These are phyloP conservation scores for Rhododendron williamsianum DNA, from an alignment of 148 eudicot genomes.

Conservation along the genomic window DNA sequence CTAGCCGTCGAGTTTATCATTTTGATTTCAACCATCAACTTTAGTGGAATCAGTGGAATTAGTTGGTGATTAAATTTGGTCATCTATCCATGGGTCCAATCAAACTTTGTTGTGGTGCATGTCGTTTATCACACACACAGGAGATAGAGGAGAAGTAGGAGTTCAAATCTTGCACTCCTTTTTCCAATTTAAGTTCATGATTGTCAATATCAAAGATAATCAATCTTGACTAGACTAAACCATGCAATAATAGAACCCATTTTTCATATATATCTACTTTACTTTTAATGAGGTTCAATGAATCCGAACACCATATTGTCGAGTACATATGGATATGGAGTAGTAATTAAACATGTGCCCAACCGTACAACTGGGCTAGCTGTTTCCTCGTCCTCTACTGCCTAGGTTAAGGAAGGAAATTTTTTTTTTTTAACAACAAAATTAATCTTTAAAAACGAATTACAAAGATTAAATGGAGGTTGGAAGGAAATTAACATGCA, in stretches of 20 bases:
- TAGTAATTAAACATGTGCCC: background rate
- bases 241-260: slow-evolving; percentile 15
- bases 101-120: slow-evolving; percentile 14
- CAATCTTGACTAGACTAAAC: slow-evolving; percentile 31
- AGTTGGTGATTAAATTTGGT: background rate
- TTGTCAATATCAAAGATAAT: slow-evolving; percentile 18
- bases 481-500: background rate
- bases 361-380: background rate
- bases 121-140: slow-evolving; percentile 8
- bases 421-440: too few relatives aligned
- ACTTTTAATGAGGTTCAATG: background rate
- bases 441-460: too few relatives aligned
- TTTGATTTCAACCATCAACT: background rate
- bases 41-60: too few relatives aligned
- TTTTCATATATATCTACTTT: background rate
- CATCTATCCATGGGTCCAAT: slow-evolving; percentile 19
- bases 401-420: background rate
- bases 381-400: background rate
- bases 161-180: slow-evolving; percentile 13
- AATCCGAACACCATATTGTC: background rate
- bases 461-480: too few relatives aligned
- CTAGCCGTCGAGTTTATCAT: background rate
- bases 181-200: slow-evolving; percentile 23
- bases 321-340: background rate
- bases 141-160: background rate